Conservation (phyloP, 164 flowering plant species). For the Kalanchoe fedtschenkoi region DNA sequence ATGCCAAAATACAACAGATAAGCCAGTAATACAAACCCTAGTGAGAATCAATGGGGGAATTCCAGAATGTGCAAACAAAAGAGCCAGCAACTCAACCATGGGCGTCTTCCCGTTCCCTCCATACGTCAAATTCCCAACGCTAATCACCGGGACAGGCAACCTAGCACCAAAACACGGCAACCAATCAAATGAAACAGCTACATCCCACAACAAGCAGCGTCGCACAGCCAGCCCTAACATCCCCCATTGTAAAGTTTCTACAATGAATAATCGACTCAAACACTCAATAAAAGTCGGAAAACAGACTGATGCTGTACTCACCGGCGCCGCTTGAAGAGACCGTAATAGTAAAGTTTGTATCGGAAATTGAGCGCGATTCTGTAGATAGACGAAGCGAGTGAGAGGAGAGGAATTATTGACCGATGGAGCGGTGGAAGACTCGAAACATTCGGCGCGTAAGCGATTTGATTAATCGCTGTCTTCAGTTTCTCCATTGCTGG, state of each 20-base stretch:
- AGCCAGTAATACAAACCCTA: slow-evolving; percentile 31
- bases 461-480: slow-evolving; percentile 39
- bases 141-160: slow-evolving; percentile 82
- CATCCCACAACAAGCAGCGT: not conserved
- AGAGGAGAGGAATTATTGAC: slow-evolving; percentile 53
- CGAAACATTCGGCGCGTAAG: slow-evolving; percentile 29
- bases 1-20: not conserved
- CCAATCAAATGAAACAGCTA: not conserved
- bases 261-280: not conserved
- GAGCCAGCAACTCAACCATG: slow-evolving; percentile 75
- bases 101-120: slow-evolving; percentile 99
- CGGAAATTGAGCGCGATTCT: slow-evolving; percentile 36
- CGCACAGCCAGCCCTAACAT: not conserved
- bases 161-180: slow-evolving; percentile 18
- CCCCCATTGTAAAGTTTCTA: too few relatives aligned
- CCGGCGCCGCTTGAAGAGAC: slow-evolving; percentile 40
- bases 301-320: slow-evolving; percentile 6
- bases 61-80: slow-evolving; percentile 30
- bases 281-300: not conserved
- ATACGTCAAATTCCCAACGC: slow-evolving; percentile 93
- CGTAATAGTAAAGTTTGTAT: slow-evolving; percentile 30
- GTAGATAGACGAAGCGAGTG: slow-evolving; percentile 50
- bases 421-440: slow-evolving; percentile 29
- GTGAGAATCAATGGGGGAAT: slow-evolving; percentile 74
- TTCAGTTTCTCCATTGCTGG: slow-evolving; percentile 40